phyloP scores from a whole-genome alignment of 495 filamentous ascomycete species.

The Parachaetomium inaequale region DNA sequence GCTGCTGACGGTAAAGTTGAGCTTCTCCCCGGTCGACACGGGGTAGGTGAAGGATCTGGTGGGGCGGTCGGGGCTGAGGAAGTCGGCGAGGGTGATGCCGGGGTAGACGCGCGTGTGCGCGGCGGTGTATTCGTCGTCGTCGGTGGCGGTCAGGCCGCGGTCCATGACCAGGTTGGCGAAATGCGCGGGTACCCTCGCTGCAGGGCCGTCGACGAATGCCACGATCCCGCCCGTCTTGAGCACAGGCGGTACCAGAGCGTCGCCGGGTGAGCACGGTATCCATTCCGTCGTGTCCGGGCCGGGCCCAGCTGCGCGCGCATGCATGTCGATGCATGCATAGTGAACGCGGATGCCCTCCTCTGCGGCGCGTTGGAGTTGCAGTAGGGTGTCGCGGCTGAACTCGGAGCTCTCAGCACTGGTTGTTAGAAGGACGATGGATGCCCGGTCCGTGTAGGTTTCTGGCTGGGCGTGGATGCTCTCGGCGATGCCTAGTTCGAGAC shows the following conservation, averaged over 20 bases:
- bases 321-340: conserved; percentile 24
- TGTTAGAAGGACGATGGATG: conserved; percentile 19
- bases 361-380: conserved; percentile 18
- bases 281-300: background rate
- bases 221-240: conserved; percentile 24
- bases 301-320: background rate
- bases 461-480: conserved; percentile 21
- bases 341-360: conserved; percentile 28
- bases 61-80: conserved; percentile 11
- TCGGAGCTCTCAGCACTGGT: conserved; percentile 11
- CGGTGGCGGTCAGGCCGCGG: conserved; percentile 18
- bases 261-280: conserved; percentile 13
- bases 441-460: conserved; percentile 23
- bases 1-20: conserved; percentile 21
- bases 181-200: background rate
- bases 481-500: conserved; percentile 21
- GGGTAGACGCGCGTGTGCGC: conserved; percentile 16
- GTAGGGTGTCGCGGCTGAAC: background rate
- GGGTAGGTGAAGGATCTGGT: conserved; percentile 20
- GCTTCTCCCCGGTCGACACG: conserved; percentile 7
- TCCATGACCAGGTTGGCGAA: conserved; percentile 22
- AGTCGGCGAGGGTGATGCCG: conserved; percentile 18
- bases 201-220: conserved; percentile 14
- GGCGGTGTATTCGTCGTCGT: conserved; percentile 2
- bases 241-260: conserved; percentile 22